Conservation (phyloP, 2,329 filamentous ascomycete genomes). For the Fusarium haematococcum region DNA sequence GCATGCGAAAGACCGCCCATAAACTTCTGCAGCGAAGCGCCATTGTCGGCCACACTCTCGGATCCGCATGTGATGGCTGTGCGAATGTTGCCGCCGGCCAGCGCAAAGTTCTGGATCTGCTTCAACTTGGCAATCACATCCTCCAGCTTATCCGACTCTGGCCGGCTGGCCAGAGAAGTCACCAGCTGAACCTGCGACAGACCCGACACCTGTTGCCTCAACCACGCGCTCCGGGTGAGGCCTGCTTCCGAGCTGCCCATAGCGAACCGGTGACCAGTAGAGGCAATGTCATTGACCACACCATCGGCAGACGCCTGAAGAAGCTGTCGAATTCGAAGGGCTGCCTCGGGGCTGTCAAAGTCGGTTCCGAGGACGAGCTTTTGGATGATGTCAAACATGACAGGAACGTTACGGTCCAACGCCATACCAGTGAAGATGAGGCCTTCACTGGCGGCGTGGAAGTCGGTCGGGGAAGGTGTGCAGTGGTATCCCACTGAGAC, state of each 20-base stretch:
- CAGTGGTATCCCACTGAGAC: conserved; percentile 87
- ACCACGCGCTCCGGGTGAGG: conserved; percentile 76
- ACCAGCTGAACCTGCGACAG: conserved; percentile 89
- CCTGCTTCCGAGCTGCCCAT: conserved; percentile 85
- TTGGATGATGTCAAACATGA: conserved; percentile 88
- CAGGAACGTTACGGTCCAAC: conserved; percentile 87
- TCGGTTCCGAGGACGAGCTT: conserved; percentile 88
- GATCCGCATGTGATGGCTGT: conserved; percentile 87
- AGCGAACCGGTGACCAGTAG: conserved; percentile 89
- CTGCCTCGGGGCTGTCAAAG: conserved; percentile 85
- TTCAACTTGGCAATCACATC: conserved; percentile 88
- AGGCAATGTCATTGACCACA: conserved; percentile 90
- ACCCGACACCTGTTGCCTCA: conserved; percentile 89
- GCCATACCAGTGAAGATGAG: conserved; percentile 88
- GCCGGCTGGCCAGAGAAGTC: conserved; percentile 79
- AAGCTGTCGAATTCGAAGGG: conserved; percentile 85
- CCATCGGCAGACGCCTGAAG: conserved; percentile 89
- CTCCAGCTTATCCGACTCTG: conserved; percentile 74
- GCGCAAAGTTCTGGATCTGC: conserved; percentile 82
- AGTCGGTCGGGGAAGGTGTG: conserved; percentile 80
- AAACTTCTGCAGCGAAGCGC: conserved; percentile 78
- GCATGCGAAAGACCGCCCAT: conserved; percentile 55
- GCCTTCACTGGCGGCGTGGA: conserved; percentile 80
- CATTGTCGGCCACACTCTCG: conserved; percentile 78
- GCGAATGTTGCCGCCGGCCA: conserved; percentile 77